Percentiles rank a stretch among this genome's conserved stretches.
These are phyloP conservation scores for Suillus occidentalis DNA, from an alignment of 768 basidiomycete genomes.

Conservation along the genomic window DNA sequence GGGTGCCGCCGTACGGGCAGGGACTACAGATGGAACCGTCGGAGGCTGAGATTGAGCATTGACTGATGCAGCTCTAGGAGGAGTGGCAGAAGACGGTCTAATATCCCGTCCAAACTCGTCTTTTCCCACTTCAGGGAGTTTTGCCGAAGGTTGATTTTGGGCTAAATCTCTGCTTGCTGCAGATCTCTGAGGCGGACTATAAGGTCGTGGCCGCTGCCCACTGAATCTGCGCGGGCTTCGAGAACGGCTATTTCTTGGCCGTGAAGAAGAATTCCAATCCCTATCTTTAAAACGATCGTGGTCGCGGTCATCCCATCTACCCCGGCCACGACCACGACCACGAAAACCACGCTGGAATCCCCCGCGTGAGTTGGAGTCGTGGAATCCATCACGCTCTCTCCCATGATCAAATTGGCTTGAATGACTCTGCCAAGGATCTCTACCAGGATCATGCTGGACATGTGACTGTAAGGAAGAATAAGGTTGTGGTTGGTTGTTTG, in stretches of 20 bases:
- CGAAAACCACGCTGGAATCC: slow-evolving; percentile 54
- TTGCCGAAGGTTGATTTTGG: slow-evolving; percentile 28
- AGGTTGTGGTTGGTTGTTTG: slow-evolving; percentile 4
- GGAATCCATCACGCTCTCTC: slow-evolving; percentile 45
- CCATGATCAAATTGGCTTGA: slow-evolving; percentile 39
- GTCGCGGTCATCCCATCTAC: slow-evolving; percentile 60
- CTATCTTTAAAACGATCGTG: slow-evolving; percentile 43
- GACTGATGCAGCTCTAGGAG: slow-evolving; percentile 28
- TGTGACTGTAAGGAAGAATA: slow-evolving; percentile 6
- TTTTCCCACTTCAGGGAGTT: slow-evolving; percentile 45
- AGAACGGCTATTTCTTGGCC: slow-evolving; percentile 65
- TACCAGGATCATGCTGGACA: slow-evolving; percentile 34
- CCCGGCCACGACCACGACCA: slow-evolving; percentile 60
- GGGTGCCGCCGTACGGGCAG: slow-evolving; percentile 43
- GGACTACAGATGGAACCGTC: slow-evolving; percentile 40
- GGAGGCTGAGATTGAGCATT: slow-evolving; percentile 29
- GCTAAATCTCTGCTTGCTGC: slow-evolving; percentile 31
- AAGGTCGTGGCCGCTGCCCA: slow-evolving; percentile 50
- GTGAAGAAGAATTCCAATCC: slow-evolving; percentile 35
- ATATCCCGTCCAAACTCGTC: slow-evolving; percentile 90
- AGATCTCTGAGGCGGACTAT: slow-evolving; percentile 60
- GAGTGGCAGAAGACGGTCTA: slow-evolving; percentile 49
- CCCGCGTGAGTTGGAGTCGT: slow-evolving; percentile 50
- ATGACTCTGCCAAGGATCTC: slow-evolving; percentile 39
- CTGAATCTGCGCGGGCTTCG: slow-evolving; percentile 69